Base-by-base conservation (phyloP, 306 rosid species). In the Myrica gale region DNA sequence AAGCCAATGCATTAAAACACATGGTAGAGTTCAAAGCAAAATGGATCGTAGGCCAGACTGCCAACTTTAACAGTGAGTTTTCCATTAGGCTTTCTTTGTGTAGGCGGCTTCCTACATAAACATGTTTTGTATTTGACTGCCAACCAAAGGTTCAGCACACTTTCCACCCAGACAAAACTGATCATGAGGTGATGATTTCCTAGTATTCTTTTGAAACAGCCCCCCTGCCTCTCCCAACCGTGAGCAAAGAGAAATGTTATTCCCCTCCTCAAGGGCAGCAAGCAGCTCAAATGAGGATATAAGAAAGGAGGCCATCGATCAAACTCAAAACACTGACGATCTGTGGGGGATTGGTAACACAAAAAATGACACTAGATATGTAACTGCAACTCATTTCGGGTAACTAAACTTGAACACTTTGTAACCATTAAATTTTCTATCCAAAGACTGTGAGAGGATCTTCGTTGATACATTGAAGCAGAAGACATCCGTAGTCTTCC, bases 381-480 rank as follows among this genome's bases (percentile, higher is more conserved):
- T 65, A 65, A 42, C n/a, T 20, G 45, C 23, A 12, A 15, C 68
- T 23, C 9, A 61, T 11, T 4, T 61, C 44, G 13, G 68, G 42
- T 23, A 26, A 9, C 6, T 44, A 58, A 17, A 55, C 68, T 21
- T 53, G 17, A 77, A 26, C 46, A 42, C 15, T 19, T 42, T 12
- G 23, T 58, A 69, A 71, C 54, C 53, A 69, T 69, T 58, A 5
- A 46, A 69, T 12, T 78, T 73, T 67, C 72, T 74, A 73, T 47
- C 69, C 73, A 42, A 17, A 12, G 72, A 73, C 71, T 61, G n/a
- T 61, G 53, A 62, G 48, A 74, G 39, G 48, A 47, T 69, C 79
- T 80, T 78, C 71, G 75, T 68, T 69, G 41, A 79, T 41, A 62
- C 50, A 75, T 41, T 17, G 23, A 71, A 80, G 79, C 78, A 69